Base-by-base conservation (phyloP, 805 yeast genomes). In the Yarrowia divulgata region DNA sequence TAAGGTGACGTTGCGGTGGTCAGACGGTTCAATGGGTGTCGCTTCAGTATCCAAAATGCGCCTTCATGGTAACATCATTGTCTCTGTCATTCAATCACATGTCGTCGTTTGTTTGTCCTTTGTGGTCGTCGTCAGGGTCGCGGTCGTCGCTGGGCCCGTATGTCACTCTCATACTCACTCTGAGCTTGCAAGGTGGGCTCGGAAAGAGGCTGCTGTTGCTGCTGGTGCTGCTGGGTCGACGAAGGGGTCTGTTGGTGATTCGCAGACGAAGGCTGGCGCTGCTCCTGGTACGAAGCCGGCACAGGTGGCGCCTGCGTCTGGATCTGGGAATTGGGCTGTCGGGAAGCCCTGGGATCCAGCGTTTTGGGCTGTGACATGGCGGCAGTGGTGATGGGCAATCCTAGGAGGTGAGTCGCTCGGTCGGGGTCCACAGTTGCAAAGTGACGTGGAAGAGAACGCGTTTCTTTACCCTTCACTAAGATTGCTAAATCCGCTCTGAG, bases 361-460 rank as follows among this genome's bases (percentile, higher is more conserved):
- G 63, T 57, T 40, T 57, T 40, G 43, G 63, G 63, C 63, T 57
- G 63, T 14, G 60, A 39, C 60, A 54, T 54, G 60, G 23, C 60
- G 34, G 60, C 14, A 23, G 60, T 16, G 45, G 60, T 39, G 19
- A 12, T 19, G 40, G 29, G 40, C 57, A 5, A 13, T 49, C 40
- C 37, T 6, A 6, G 12, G 16, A 10, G 14, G 13, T 8, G 19
- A 8, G 60, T 37, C 6, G 43, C 58, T 52, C 32, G 55, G 45
- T 35, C 23, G 42, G 13, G 37, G 39, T n/a, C 23, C 42, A 7
- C 29, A 9, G 19, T 37, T 19, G 45, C 60, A 54, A 54, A 54
- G 60, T 54, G 60, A 54, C 60, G 60, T 54, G 60, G 60, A 54
- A 54, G 60, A 54, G 60, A 39, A 54, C 60, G 60, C 60, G 60